Base-by-base conservation (phyloP, 176 grass and related monocot species). In the Avena atlantica region DNA sequence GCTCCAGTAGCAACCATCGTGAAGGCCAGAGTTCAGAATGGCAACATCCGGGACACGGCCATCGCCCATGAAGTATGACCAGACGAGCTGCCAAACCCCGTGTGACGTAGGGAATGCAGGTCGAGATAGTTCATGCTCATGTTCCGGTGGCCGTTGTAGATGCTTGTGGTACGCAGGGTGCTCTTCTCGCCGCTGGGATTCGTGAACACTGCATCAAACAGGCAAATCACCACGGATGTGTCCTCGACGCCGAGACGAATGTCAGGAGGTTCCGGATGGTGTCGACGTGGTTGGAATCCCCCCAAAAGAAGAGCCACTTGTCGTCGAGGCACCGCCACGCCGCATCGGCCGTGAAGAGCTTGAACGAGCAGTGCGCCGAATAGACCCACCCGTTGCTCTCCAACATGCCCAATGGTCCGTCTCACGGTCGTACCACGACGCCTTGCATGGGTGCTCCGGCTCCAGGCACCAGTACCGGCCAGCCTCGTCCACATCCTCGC, bases 381-480 rank as follows among this genome's bases (percentile, higher is more conserved):
- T 98, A 98, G 14, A 95, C 93, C 96, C 96, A 98, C 2, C 96
- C 91, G n/a, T 98, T 93, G 78, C 96, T 98, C 85, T 98, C 96
- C 59, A 98, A 74, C 31, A 81, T 87, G 70, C 89, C 93, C 5
- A 98, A 74, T 16, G 90, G 84, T 3, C 93, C 95, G 1, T 91
- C 72, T 84, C 29, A 31, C 29, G 2, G 29, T 31, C 29, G 29
- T 93, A 98, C 96, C 96, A 98, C 31, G 96, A 90, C n/a, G 55
- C 58, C 89, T 88, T 75, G 91, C 96, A 98, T 2, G 67, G 86
- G 57, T 89, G 83, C 56, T 83, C 36, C 9, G 59, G 25, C 24
- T 20, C 86, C 12, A 98, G 87, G 93, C 95, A 98, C 42, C 82
- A 59, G 91, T 95, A 98, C 77, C 95, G 89, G 3, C 93, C 93